These are phyloP conservation scores for Psilocybe sp. DNA, from an alignment of 768 basidiomycete species.

Conservation along the genomic window DNA sequence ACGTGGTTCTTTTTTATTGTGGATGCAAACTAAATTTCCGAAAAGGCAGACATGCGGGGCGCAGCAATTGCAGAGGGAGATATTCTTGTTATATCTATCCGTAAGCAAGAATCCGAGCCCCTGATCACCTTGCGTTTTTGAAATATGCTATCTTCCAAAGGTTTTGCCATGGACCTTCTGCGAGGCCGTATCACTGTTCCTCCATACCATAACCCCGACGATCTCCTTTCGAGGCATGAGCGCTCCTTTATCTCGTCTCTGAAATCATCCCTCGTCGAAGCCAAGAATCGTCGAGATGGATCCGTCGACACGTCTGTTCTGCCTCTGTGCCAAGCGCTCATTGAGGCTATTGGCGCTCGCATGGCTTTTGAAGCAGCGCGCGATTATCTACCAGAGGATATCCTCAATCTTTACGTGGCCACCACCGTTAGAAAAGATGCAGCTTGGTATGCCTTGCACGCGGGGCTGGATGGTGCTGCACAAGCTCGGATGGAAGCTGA, in stretches of 20 bases:
- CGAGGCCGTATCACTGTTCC: too few species aligned
- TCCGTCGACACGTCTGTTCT: conserved; percentile 16
- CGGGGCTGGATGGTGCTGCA: background rate
- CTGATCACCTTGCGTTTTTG: background rate
- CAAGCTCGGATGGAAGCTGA: conserved; percentile 4
- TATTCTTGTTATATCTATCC: conserved; percentile 17
- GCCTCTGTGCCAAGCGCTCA: conserved; percentile 20
- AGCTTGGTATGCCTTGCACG: conserved; percentile 7
- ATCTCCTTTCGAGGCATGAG: conserved; percentile 22
- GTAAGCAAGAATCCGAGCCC: conserved; percentile 10
- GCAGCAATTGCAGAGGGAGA: conserved; percentile 22
- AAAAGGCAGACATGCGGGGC: conserved; percentile 15
- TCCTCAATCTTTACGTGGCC: conserved; percentile 5
- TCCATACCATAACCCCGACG: background rate
- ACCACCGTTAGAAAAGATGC: conserved; percentile 3
- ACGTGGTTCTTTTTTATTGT: conserved; percentile 6
- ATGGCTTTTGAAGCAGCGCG: conserved; percentile 26
- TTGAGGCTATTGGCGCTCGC: conserved; percentile 25
- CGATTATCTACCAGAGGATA: background rate
- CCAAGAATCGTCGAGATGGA: conserved; percentile 12
- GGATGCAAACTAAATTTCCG: background rate
- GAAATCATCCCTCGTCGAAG: background rate
- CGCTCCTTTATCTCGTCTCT: conserved; percentile 8
- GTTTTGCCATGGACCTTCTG: too few species aligned
- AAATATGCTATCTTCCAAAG: too few species aligned